Conservation (phyloP, 2,329 filamentous ascomycete species). For the Neonectria magnoliae region DNA sequence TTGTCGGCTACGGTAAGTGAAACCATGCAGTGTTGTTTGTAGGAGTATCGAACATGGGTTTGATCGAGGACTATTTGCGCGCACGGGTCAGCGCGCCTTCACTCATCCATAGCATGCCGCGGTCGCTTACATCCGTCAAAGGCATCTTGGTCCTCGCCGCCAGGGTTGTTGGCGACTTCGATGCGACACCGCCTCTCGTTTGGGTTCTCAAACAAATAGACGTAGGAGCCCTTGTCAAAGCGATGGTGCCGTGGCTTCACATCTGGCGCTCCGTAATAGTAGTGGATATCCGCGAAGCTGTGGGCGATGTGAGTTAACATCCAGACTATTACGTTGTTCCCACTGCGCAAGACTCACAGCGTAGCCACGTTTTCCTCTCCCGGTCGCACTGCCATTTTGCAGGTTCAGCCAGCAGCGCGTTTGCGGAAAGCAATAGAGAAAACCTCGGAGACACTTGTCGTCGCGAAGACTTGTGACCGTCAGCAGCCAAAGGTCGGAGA, state of each 20-base stretch:
- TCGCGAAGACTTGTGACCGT: not conserved
- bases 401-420: conserved; percentile 9
- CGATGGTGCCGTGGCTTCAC: conserved; percentile 79
- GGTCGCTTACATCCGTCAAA: conserved; percentile 76
- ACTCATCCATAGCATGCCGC: conserved; percentile 15
- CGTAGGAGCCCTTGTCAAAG: conserved; percentile 82
- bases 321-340: not conserved
- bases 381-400: conserved; percentile 56
- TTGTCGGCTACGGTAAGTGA: conserved; percentile 70
- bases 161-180: conserved; percentile 80
- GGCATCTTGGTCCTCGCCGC: conserved; percentile 80
- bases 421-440: not conserved
- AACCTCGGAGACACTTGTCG: conserved; percentile 23
- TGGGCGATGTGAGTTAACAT: conserved; percentile 21
- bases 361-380: conserved; percentile 63
- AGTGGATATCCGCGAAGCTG: conserved; percentile 83
- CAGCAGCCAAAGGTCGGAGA: conserved; percentile 1
- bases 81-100: conserved; percentile 23
- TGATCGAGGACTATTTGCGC: conserved; percentile 69
- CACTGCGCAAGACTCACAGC: conserved; percentile 52
- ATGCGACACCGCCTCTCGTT: conserved; percentile 73
- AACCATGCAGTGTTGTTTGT: conserved; percentile 78
- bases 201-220: conserved; percentile 82
- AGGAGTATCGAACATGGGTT: conserved; percentile 73
- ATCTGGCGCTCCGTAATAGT: conserved; percentile 77